Evolutionary conservation across 2,329 filamentous ascomycete species (phyloP), one percentile per base, ranked within the genome.

Genomic region (Tolypocladium sp.): DNA sequence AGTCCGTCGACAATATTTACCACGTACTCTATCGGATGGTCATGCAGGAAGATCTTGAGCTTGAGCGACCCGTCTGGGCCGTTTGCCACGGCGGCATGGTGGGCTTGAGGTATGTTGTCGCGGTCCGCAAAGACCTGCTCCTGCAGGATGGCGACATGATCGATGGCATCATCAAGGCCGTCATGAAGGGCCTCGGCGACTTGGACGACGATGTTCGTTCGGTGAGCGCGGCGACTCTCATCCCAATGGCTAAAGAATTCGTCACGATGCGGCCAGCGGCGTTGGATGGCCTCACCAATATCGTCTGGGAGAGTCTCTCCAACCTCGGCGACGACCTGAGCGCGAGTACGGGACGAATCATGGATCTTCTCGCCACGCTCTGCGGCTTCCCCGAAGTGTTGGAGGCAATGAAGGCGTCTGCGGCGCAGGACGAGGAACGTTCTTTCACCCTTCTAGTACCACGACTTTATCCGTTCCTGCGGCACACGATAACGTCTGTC

Each of bases 31-130:
- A 94, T 67, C 85, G 89, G 42, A 89, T 99, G 77, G 92, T 97
- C 42, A 94, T 96, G 85, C 92, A 97, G 70, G 85, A 88, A 49
- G 90, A 96, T 65, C 77, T 94, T 27, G 83, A 86, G 42, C 77
- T 92, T 30, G 85, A 88, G 30, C 84, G 83, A 38, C 86, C 89
- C 17, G 82, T 92, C 37, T 99, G 94, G 94, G 91, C 96, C 61
- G 90, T 97, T 42, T 96, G 92, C 68, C 95, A 99, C 71, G 94
- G 94, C 64, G 94, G 94, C 62, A 99, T 99, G 94, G 92, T 97
- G 54, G 94, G 94, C 9, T 77, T 99, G 68, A 85, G 93, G 67
- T 99, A 99, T 69, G 85, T 99, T 54, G 94, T 99, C 37, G 94
- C 94, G 10, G 91, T 99, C 41, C 86, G 94, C 56, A 97, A 94